phyloP scores from a whole-genome alignment of 352 stramenopile genomes.

The Phytophthora sp. region DNA sequence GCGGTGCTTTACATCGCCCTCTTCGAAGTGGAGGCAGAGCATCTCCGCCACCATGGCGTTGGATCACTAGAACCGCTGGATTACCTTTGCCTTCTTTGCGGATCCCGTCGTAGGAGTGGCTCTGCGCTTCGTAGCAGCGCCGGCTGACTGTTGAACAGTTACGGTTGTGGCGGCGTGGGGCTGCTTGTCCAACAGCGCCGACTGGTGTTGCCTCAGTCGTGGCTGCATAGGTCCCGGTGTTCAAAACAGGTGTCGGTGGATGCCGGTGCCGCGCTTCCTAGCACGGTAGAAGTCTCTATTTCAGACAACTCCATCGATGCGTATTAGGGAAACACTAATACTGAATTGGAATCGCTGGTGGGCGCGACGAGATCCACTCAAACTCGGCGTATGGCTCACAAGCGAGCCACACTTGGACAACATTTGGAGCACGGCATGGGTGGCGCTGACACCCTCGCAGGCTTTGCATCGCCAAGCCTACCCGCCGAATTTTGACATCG shows the following conservation, averaged over 20 bases:
- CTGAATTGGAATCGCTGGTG: too few species aligned
- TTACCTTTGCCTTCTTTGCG: background rate
- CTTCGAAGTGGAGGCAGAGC: slow-evolving; percentile 1
- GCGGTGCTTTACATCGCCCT: background rate
- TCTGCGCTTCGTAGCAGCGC: background rate
- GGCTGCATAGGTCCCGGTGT: background rate
- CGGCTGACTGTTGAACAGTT: background rate
- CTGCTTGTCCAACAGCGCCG: background rate
- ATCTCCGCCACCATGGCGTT: slow-evolving; percentile 9
- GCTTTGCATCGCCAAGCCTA: too few species aligned
- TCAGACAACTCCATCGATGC: background rate
- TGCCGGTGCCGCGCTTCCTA: background rate
- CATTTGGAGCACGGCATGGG: too few species aligned
- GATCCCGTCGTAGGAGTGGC: background rate
- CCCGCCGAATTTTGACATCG: too few species aligned
- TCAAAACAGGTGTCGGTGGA: background rate
- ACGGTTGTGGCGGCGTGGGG: too few species aligned
- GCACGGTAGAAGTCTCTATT: background rate
- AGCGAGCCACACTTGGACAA: too few species aligned
- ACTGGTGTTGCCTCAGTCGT: background rate
- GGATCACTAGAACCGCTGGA: slow-evolving; percentile 2
- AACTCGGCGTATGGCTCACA: too few species aligned
- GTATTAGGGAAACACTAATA: too few species aligned
- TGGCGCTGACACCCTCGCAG: too few species aligned
- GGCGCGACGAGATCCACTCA: too few species aligned